Evolutionary conservation across 805 yeast species (phyloP).

Genomic region (Zygosaccharomyces kombuchaensis): DNA sequence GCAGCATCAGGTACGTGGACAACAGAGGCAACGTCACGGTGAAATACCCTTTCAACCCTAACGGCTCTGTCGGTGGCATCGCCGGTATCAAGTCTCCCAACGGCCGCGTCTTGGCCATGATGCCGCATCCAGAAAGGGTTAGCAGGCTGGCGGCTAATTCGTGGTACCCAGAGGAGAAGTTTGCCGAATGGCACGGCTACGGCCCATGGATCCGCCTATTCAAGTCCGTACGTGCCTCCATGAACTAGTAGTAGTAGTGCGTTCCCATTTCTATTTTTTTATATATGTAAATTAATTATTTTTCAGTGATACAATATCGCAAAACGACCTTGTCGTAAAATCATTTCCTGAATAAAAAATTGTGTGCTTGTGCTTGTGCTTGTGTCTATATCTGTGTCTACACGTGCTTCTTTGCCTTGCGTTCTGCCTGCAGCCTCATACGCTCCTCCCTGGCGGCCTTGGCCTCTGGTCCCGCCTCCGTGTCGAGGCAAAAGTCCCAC

Average conservation of each 20-base stretch:
- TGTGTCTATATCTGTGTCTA: neutral
- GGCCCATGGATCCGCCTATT: slow-evolving; percentile 97
- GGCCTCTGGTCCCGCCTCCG: slow-evolving; percentile 87
- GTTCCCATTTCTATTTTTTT: neutral
- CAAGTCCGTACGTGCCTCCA: slow-evolving; percentile 91
- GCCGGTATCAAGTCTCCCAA: slow-evolving; percentile 87
- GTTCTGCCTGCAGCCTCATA: slow-evolving; percentile 54
- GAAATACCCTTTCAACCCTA: slow-evolving; percentile 89
- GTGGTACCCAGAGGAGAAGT: slow-evolving; percentile 70
- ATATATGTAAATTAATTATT: neutral
- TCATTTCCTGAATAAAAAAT: slow-evolving; percentile 1
- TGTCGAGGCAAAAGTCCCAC: slow-evolving; percentile 85
- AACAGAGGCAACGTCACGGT: slow-evolving; percentile 83
- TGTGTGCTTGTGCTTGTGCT: too few relatives aligned
- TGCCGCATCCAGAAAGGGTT: slow-evolving; percentile 99
- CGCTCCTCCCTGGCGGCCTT: slow-evolving; percentile 66
- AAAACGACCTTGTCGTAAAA: neutral
- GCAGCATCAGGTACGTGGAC: slow-evolving; percentile 78
- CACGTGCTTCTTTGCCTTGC: slow-evolving; percentile 34
- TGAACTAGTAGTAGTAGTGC: slow-evolving; percentile 31
- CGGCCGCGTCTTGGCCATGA: slow-evolving; percentile 95
- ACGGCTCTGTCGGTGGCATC: slow-evolving; percentile 91
- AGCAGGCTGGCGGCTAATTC: slow-evolving; percentile 84
- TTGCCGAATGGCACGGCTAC: slow-evolving; percentile 65
- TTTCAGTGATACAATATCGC: neutral